Conservation (phyloP, 2,329 filamentous ascomycete species). For the Paecilomyces formosus region DNA sequence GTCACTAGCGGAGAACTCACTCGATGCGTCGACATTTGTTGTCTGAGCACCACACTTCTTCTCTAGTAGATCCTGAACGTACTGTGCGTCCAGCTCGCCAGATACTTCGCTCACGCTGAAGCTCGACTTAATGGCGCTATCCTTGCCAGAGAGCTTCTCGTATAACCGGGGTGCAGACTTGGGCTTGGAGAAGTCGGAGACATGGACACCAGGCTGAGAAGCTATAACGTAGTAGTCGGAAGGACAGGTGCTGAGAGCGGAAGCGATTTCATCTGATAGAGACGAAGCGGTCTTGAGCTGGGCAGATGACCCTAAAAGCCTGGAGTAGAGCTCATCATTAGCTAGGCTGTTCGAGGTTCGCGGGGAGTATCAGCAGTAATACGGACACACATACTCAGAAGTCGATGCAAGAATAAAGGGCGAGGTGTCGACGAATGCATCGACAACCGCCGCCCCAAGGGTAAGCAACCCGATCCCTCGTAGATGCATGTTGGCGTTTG, state of each 20-base stretch:
- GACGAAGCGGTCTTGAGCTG: conserved; percentile 38
- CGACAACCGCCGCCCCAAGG: conserved; percentile 50
- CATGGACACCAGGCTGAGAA: conserved; percentile 66
- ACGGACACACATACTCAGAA: conserved; percentile 55
- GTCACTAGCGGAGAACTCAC: conserved; percentile 18
- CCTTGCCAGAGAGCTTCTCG: conserved; percentile 41
- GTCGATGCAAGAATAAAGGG: conserved; percentile 87
- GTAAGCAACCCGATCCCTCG: conserved; percentile 39
- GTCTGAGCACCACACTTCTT: conserved; percentile 41
- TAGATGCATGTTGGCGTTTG: conserved; percentile 29
- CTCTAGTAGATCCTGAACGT: conserved; percentile 36
- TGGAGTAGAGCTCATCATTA: conserved; percentile 19
- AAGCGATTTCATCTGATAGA: conserved; percentile 35
- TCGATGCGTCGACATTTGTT: conserved; percentile 36
- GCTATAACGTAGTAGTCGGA: conserved; percentile 71
- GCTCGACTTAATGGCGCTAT: conserved; percentile 47
- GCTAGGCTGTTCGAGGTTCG: conserved; percentile 7
- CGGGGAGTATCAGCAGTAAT: neutral
- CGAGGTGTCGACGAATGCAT: conserved; percentile 77
- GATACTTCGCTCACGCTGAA: conserved; percentile 48
- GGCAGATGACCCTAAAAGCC: conserved; percentile 31
- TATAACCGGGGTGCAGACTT: conserved; percentile 48
- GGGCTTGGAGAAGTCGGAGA: conserved; percentile 56
- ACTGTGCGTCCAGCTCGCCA: conserved; percentile 39
- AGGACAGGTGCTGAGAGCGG: conserved; percentile 57